A percentile compares a stretch with the other conserved stretches of the same genome.
These are phyloP conservation scores for Kwoniella europaea DNA, from an alignment of 768 basidiomycete genomes.

Conservation along the genomic window DNA sequence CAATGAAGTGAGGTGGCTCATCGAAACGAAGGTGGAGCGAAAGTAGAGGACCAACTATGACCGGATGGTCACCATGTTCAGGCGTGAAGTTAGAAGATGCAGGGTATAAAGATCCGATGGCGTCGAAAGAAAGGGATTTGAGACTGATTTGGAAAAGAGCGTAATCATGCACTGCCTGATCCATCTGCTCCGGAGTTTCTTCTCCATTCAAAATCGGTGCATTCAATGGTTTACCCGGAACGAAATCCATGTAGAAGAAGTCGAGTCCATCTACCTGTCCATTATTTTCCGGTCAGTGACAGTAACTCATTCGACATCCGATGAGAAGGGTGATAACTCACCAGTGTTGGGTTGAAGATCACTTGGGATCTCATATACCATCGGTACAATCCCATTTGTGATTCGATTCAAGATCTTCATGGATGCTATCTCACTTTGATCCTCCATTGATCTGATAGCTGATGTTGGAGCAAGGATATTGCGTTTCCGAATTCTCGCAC, in stretches of 20 bases:
- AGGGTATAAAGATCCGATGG: conserved; percentile 2
- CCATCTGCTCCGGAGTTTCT: not conserved
- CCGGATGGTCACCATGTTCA: too few species aligned
- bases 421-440: conserved; percentile 16
- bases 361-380: not conserved
- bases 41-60: conserved; percentile 7
- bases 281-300: not conserved
- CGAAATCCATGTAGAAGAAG: conserved; percentile 7
- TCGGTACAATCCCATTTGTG: not conserved
- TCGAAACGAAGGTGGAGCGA: not conserved
- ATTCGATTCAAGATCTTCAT: conserved; percentile 10
- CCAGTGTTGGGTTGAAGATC: not conserved
- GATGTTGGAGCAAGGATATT: not conserved
- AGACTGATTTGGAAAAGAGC: conserved; percentile 9
- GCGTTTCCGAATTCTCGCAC: conserved; percentile 9
- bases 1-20: conserved; percentile 18
- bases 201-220: not conserved
- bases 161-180: not conserved
- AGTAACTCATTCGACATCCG: not conserved
- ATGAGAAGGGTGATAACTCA: not conserved
- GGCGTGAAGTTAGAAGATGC: not conserved
- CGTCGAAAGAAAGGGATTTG: not conserved
- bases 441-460: not conserved
- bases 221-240: not conserved
- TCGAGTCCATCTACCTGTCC: not conserved